Base-by-base conservation (phyloP, 2,329 filamentous ascomycete species). In the Fusarium siculi region DNA sequence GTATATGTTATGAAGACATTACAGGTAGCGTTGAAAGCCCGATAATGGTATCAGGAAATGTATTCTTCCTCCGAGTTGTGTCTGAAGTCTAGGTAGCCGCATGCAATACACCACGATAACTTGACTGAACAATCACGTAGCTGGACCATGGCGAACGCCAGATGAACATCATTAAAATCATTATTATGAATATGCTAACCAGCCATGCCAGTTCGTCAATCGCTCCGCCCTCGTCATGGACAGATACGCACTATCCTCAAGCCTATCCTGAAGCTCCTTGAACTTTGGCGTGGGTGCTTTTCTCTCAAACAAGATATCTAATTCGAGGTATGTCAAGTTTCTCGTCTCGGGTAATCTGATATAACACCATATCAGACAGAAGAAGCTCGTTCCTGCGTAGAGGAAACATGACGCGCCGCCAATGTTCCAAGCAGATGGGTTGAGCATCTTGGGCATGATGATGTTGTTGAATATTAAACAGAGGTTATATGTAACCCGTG, bases 231-330 rank as follows among this genome's bases (percentile, higher is more conserved):
- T 61, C 21, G 73, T 67, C 42, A 60, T 68, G 12, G 73, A 71
- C 30, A 74, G 43, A 57, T 77, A 77, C 5, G 75, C 68, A 18
- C 73, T 71, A 23, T 74, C 59, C 16, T 67, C 61, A 9, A 77
- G 66, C 32, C 73, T 70, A 54, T 73, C 73, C 57, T 75, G 75
- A n/a, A 77, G 64, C 39, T 73, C 61, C 14, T 66, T 70, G 72
- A 91, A 78, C 63, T 78, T 74, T 12, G 64, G 58, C 1, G 78
- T 79, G 11, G 76, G 69, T 15, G 79, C 72, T 32, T 63, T 72
- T 42, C 68, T 72, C 46, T 80, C 79, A 37, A 80, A 80, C 4
- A 80, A 63, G 21, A 80, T 74, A 56, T 79, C 77, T 7, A 80
- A 49, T 43, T 79, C 78, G 5, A 77, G 70, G 46, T 70, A 78